Evolutionary conservation across 75 land plant species (phyloP).

Genomic region (Sequoiadendron giganteum): DNA sequence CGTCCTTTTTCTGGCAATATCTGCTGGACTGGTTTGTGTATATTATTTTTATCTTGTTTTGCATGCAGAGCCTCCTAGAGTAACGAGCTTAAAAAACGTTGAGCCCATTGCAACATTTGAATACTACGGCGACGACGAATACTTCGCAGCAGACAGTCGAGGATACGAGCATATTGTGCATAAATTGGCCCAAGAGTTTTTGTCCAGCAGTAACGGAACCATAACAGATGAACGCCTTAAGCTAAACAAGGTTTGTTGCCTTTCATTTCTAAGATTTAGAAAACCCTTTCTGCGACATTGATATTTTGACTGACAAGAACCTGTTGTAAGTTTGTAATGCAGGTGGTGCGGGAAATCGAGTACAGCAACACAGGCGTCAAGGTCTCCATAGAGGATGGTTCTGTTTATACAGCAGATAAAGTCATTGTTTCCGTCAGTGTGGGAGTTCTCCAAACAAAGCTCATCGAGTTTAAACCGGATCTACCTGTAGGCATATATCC

Average conservation of each 20-base stretch:
- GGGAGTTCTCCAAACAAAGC: slow-evolving; percentile 55
- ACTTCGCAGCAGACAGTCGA: slow-evolving; percentile 65
- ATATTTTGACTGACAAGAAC: neutral
- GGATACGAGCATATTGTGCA: slow-evolving; percentile 57
- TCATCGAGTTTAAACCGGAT: slow-evolving; percentile 48
- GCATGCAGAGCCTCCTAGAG: slow-evolving; percentile 40
- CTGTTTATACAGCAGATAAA: slow-evolving; percentile 36
- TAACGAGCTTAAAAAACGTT: slow-evolving; percentile 50
- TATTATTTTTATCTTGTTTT: neutral
- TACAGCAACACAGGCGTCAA: slow-evolving; percentile 26
- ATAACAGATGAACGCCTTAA: slow-evolving; percentile 53
- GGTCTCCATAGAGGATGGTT: slow-evolving; percentile 51
- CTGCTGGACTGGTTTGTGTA: neutral
- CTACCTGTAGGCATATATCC: slow-evolving; percentile 39
- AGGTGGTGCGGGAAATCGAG: slow-evolving; percentile 47
- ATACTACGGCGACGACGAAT: slow-evolving; percentile 53
- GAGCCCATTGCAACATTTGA: slow-evolving; percentile 67
- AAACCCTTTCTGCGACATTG: neutral
- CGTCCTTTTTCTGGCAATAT: no score
- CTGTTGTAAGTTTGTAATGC: neutral
- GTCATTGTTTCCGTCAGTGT: slow-evolving; percentile 52
- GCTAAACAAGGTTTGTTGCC: slow-evolving; percentile 57
- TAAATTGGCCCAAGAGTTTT: slow-evolving; percentile 56
- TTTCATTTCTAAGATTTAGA: neutral
- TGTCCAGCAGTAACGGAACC: slow-evolving; percentile 32